phyloP scores from a whole-genome alignment of 2,329 filamentous ascomycete genomes.

The Alternaria postmessia region DNA sequence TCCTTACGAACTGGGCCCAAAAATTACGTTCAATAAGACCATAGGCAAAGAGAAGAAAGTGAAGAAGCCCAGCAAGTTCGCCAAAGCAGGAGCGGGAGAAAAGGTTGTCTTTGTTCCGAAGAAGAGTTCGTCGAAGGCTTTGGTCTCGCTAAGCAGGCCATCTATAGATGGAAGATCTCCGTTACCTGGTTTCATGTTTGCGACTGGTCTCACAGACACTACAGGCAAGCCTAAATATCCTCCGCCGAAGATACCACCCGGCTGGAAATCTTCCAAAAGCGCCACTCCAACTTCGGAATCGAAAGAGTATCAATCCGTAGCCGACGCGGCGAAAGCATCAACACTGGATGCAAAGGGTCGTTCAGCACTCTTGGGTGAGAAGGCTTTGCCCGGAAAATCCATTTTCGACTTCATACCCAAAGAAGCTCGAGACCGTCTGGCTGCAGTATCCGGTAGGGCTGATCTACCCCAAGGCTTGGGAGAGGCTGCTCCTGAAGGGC shows the following conservation, averaged over 20 bases:
- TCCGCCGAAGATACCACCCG: slow-evolving; percentile 73
- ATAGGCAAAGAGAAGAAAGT: slow-evolving; percentile 85
- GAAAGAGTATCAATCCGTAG: slow-evolving; percentile 66
- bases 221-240: slow-evolving; percentile 61
- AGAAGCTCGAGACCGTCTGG: slow-evolving; percentile 78
- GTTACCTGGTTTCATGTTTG: slow-evolving; percentile 80
- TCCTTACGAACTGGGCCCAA: slow-evolving; percentile 89
- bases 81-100: slow-evolving; percentile 70
- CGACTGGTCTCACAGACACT: slow-evolving; percentile 56
- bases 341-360: slow-evolving; percentile 77
- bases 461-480: slow-evolving; percentile 80
- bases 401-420: slow-evolving; percentile 92
- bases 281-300: slow-evolving; percentile 39
- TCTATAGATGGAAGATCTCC: slow-evolving; percentile 86
- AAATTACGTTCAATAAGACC: slow-evolving; percentile 83
- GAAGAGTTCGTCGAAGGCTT: slow-evolving; percentile 58
- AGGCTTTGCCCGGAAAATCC: slow-evolving; percentile 85
- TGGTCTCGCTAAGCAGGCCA: slow-evolving; percentile 62
- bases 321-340: slow-evolving; percentile 80
- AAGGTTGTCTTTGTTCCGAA: slow-evolving; percentile 81
- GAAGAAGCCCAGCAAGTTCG: slow-evolving; percentile 59
- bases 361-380: slow-evolving; percentile 82
- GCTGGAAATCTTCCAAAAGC: slow-evolving; percentile 71
- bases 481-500: slow-evolving; percentile 73
- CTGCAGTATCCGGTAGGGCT: slow-evolving; percentile 74